A percentile compares a stretch with the other conserved stretches of the same genome.
These are phyloP conservation scores for Eucalyptus cladocalyx DNA, from an alignment of 345 rosid species.

Conservation along the genomic window DNA sequence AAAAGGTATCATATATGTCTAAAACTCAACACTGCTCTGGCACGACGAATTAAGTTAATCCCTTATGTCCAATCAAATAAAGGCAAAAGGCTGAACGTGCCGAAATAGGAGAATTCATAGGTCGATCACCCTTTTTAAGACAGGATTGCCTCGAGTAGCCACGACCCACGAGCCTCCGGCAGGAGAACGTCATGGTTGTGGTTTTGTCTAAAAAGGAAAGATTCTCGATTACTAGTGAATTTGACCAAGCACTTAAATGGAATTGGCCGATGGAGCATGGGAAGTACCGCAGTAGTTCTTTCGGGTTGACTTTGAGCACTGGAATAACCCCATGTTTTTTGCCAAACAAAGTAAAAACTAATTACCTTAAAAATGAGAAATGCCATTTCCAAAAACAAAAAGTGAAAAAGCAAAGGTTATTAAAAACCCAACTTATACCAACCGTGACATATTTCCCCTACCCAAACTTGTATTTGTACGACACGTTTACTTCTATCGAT, in stretches of 20 bases:
- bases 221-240: not conserved
- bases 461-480: too few relatives aligned
- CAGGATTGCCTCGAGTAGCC: not conserved
- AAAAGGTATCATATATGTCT: not conserved
- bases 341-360: not conserved
- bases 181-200: not conserved
- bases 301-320: not conserved
- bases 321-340: not conserved
- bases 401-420: too few relatives aligned
- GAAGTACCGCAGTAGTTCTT: not conserved
- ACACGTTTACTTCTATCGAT: not conserved
- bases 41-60: not conserved
- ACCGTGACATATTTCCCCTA: rapidly evolving
- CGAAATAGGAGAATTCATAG: not conserved
- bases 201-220: not conserved
- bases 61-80: not conserved
- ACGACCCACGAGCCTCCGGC: not conserved
- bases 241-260: not conserved
- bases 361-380: not conserved
- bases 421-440: too few relatives aligned
- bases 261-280: not conserved
- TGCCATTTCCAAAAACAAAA: not conserved
- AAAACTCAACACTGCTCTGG: not conserved
- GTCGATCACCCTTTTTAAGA: not conserved
- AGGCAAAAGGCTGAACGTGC: not conserved